These are phyloP conservation scores for Lindgomyces ingoldianus DNA, from an alignment of 495 filamentous ascomycete genomes.

Conservation along the genomic window DNA sequence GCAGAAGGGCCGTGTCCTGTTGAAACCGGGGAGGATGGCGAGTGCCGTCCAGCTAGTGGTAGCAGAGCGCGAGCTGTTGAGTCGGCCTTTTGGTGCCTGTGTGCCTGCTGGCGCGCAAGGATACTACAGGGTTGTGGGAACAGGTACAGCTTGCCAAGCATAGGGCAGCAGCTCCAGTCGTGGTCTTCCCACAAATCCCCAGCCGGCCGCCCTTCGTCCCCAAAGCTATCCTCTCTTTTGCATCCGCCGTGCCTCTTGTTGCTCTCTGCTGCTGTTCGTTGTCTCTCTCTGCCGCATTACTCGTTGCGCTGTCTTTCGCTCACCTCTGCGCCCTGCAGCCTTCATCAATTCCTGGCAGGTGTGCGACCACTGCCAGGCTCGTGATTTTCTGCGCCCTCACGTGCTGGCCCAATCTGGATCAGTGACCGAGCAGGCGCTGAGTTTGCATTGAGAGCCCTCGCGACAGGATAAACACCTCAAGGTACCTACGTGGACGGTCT, in stretches of 20 bases:
- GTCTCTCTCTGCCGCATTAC: neutral
- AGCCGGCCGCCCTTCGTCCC: neutral
- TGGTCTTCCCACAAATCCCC: neutral
- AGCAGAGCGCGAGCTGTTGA: neutral
- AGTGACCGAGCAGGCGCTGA: constrained; percentile 19
- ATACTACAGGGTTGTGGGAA: no score
- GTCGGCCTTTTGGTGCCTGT: no score
- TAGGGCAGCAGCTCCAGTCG: neutral
- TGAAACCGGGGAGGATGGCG: constrained; percentile 24
- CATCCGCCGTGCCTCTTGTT: no score
- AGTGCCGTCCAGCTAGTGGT: neutral
- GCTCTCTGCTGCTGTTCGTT: neutral
- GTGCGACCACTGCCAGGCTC: constrained; percentile 4
- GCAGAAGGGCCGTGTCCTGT: constrained; percentile 17
- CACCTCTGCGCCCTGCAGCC: neutral
- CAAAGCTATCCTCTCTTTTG: neutral
- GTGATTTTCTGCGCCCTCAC: constrained; percentile 19
- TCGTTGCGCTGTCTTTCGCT: constrained; percentile 1
- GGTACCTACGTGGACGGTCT: constrained; percentile 38
- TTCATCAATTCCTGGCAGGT: neutral
- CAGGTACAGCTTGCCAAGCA: neutral
- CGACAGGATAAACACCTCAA: constrained; percentile 31
- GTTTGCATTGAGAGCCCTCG: constrained; percentile 5
- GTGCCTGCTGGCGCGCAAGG: neutral
- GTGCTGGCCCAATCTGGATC: constrained; percentile 24